Evolutionary conservation across 441 rosid genomes (phyloP), one percentile per base, ranked within the genome.

Genomic region (Croton laevigatus): DNA sequence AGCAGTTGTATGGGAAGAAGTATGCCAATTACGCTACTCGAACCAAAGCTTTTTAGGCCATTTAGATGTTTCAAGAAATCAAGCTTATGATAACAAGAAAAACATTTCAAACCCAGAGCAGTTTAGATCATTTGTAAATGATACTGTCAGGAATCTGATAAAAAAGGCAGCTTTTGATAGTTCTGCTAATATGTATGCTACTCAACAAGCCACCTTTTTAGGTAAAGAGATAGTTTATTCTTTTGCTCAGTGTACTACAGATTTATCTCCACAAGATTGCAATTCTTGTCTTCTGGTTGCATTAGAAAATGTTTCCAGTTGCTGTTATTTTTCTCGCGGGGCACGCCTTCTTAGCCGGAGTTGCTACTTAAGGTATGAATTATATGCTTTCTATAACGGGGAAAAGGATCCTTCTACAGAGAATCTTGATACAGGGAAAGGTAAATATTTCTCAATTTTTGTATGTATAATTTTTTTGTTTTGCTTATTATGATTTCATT

Each of bases 291-390:
- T 82, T 40, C 45, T 51, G 53, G 58, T 48, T 55, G 80, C 85
- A 7, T 62, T 53, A 16, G 17, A n/a, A 19, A 70, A 82, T 66
- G 59, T 78, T 59, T 59, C 55, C 9, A 54, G 14, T 17, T 64
- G 74, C 72, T 75, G 71, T 64, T 49, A 44, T 70, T 73, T 20
- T 51, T 78, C 80, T n/a, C 38, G 65, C 0, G 83, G 86, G 2
- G 80, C 65, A 2, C 61, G 81, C 67, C 46, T 82, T 32, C 67
- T 75, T 5, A 80, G 86, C 76, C 81, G 66, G 2, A 80, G 82
- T 71, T 82, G 83, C 73, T 80, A 78, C 58, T 61, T 82, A 72
- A 78, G 83, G 70, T 82, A 78, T 53, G 80, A 82, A 62, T 63
- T 80, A 9, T 78, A 82, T 20, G 73, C 73, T 46, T 77, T 82